Evolutionary conservation across 2,329 filamentous ascomycete genomes (phyloP).

Genomic region (Coleophoma crateriformis): DNA sequence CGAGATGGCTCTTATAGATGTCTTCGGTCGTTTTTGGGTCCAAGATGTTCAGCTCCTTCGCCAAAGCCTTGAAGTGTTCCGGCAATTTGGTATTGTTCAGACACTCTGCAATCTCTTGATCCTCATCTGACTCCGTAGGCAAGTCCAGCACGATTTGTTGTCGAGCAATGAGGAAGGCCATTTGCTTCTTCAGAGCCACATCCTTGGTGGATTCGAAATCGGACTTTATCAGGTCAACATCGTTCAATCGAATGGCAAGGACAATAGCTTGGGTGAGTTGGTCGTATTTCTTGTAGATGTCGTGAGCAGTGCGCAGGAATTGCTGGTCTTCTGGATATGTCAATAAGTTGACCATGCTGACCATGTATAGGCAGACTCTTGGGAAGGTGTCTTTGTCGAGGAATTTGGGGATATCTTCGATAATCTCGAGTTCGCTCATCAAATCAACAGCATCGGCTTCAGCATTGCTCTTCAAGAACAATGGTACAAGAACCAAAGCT

Average conservation of each 20-base stretch:
- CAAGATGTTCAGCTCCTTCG: slow-evolving; percentile 92
- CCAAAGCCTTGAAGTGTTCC: slow-evolving; percentile 89
- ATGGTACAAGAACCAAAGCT: slow-evolving; percentile 77
- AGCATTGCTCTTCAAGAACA: slow-evolving; percentile 95
- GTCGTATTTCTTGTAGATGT: slow-evolving; percentile 89
- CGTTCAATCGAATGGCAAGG: slow-evolving; percentile 88
- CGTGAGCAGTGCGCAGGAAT: slow-evolving; percentile 88
- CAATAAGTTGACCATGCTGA: slow-evolving; percentile 96
- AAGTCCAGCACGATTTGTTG: slow-evolving; percentile 83
- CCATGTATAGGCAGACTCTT: slow-evolving; percentile 94
- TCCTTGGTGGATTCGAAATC: slow-evolving; percentile 80
- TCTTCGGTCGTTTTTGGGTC: slow-evolving; percentile 97
- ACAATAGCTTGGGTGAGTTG: slow-evolving; percentile 92
- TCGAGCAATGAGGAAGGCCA: slow-evolving; percentile 86
- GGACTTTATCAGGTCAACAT: slow-evolving; percentile 72
- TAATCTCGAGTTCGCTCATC: slow-evolving; percentile 95
- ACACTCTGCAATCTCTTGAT: slow-evolving; percentile 72
- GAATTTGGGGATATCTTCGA: slow-evolving; percentile 82
- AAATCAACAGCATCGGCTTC: slow-evolving; percentile 97
- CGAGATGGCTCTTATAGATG: slow-evolving; percentile 98
- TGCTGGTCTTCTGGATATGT: slow-evolving; percentile 97
- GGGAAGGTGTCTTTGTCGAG: slow-evolving; percentile 92
- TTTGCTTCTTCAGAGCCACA: slow-evolving; percentile 80
- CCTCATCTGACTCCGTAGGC: slow-evolving; percentile 57
- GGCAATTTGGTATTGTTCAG: slow-evolving; percentile 83